phyloP scores from a whole-genome alignment of 306 rosid genomes.

The Quercus agrifolia region DNA sequence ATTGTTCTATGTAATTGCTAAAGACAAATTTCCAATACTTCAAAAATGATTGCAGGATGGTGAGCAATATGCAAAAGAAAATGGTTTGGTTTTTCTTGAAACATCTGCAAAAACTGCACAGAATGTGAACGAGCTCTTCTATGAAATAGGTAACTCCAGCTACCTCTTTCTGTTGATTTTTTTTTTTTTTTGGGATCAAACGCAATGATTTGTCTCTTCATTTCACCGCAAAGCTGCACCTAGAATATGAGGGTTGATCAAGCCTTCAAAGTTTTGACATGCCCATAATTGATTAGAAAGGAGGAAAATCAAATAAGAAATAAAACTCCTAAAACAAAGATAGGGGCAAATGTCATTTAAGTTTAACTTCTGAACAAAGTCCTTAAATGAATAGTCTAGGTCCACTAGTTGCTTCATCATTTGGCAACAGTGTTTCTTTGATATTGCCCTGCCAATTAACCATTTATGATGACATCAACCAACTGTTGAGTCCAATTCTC shows the following conservation, averaged over 20 bases:
- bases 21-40: background rate
- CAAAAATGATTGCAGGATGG: constrained; percentile 53
- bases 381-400: background rate
- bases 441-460: background rate
- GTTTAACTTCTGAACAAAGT: background rate
- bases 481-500: background rate
- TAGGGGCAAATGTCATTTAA: background rate
- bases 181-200: background rate
- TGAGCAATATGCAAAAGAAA: constrained; percentile 74
- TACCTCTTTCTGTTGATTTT: background rate
- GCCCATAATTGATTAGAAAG: background rate
- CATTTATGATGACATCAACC: background rate
- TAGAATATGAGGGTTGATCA: background rate
- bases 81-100: constrained; percentile 69
- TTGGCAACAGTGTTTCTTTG: background rate
- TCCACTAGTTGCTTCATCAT: background rate
- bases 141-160: constrained; percentile 66
- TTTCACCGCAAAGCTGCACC: background rate
- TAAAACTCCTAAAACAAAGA: background rate
- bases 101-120: constrained; percentile 89
- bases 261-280: background rate
- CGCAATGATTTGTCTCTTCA: background rate
- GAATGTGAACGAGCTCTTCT: constrained; percentile 84
- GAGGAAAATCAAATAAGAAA: background rate
- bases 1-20: background rate